Evolutionary conservation across 495 filamentous ascomycete species (phyloP).

Genomic region (Usnea hakonensis): DNA sequence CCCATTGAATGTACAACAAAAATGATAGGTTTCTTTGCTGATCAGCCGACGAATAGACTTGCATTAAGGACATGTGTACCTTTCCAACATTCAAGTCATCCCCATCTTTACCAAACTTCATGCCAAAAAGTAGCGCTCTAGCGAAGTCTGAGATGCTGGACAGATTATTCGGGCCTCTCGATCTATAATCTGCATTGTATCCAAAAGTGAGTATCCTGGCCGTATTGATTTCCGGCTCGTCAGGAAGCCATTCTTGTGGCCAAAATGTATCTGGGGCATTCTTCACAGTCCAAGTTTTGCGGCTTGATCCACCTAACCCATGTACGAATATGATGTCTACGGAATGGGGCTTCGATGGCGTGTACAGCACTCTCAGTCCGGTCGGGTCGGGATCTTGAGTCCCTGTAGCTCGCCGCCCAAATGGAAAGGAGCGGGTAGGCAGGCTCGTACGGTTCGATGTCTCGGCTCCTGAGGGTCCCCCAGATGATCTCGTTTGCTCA

Average conservation of each 20-base stretch:
- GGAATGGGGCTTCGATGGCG: not conserved
- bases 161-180: slow-evolving; percentile 10
- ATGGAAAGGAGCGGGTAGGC: too few relatives aligned
- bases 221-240: slow-evolving; percentile 27
- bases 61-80: slow-evolving; percentile 2
- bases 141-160: slow-evolving; percentile 32
- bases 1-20: slow-evolving; percentile 43
- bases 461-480: too few relatives aligned
- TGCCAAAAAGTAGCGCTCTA: slow-evolving; percentile 30
- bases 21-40: slow-evolving; percentile 30
- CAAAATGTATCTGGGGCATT: slow-evolving; percentile 30
- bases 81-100: slow-evolving; percentile 21
- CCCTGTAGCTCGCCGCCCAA: too few relatives aligned
- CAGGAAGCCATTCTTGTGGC: slow-evolving; percentile 31
- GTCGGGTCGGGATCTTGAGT: too few relatives aligned
- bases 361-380: not conserved
- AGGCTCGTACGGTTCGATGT: too few relatives aligned
- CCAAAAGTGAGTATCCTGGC: slow-evolving; percentile 34
- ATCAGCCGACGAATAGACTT: too few relatives aligned
- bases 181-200: slow-evolving; percentile 31
- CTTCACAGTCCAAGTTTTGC: slow-evolving; percentile 31
- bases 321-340: slow-evolving; percentile 35
- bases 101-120: slow-evolving; percentile 26
- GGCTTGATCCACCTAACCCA: slow-evolving; percentile 32
- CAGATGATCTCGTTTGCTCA: too few relatives aligned